These are phyloP conservation scores for Populus euphratica DNA, from an alignment of 345 rosid species.

Conservation along the genomic window DNA sequence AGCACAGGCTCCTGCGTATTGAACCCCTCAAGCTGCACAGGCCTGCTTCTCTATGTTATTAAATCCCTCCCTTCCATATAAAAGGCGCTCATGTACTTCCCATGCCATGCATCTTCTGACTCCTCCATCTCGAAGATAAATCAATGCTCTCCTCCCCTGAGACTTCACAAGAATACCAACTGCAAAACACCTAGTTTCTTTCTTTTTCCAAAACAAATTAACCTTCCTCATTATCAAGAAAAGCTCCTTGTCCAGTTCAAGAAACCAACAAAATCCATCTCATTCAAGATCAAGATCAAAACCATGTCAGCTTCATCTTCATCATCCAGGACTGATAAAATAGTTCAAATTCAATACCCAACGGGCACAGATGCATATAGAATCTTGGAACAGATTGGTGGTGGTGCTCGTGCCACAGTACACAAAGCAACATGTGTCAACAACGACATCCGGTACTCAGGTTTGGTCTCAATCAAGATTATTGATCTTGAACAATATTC, in stretches of 20 bases:
- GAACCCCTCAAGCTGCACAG: not conserved
- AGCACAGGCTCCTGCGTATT: not conserved
- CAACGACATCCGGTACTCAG: conserved; percentile 24
- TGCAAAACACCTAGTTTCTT: not conserved
- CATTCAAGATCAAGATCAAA: not conserved
- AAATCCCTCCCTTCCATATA: not conserved
- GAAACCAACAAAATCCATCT: not conserved
- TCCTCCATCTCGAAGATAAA: not conserved
- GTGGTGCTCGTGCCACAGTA: conserved; percentile 67
- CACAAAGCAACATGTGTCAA: conserved; percentile 75
- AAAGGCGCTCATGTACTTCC: conserved; percentile 19
- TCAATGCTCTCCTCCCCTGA: conserved; percentile 8
- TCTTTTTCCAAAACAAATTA: not conserved
- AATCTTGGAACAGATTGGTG: conserved; percentile 62
- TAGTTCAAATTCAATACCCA: conserved; percentile 42
- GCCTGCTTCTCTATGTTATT: not conserved
- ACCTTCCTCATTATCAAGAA: not conserved
- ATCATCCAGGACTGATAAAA: not conserved
- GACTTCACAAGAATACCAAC: conserved; percentile 39
- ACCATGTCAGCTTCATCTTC: not conserved
- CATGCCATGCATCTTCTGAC: conserved; percentile 28
- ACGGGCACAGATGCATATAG: conserved; percentile 52
- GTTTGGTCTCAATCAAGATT: conserved; percentile 70
- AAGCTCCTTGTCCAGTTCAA: no score
- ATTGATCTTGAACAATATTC: conserved; percentile 65